Evolutionary conservation across 257 asterid genomes (phyloP).

Genomic region (Lycium barbarum): DNA sequence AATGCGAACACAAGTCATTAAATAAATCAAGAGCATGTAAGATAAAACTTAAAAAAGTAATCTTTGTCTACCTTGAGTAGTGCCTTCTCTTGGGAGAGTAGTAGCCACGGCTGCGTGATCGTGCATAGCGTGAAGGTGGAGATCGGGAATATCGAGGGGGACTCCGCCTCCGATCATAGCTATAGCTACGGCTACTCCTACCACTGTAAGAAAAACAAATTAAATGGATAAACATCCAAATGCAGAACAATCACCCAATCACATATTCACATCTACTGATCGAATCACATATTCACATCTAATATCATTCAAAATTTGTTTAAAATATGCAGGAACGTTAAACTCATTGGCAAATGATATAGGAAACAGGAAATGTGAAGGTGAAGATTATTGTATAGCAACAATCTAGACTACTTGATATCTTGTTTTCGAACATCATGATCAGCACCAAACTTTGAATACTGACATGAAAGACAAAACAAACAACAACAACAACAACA

Average conservation of each 20-base stretch:
- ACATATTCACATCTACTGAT: neutral
- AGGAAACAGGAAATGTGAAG: neutral
- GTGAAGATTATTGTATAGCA: neutral
- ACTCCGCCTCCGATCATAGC: conserved; percentile 71
- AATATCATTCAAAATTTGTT: neutral
- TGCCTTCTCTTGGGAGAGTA: conserved; percentile 72
- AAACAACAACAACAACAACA: no score
- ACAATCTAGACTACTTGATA: neutral
- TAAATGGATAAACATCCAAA: neutral
- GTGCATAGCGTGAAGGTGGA: conserved; percentile 71
- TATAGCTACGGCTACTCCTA: conserved; percentile 63
- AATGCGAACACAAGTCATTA: no score
- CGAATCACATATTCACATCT: no score
- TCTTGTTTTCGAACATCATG: neutral
- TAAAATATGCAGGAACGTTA: neutral
- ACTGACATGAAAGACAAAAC: neutral
- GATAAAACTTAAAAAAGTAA: neutral
- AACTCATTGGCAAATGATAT: neutral
- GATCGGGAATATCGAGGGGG: conserved; percentile 88
- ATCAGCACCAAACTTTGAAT: no score
- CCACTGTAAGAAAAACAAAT: neutral
- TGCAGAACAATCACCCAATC: neutral
- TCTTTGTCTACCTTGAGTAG: conserved; percentile 61
- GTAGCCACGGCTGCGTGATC: conserved; percentile 66
- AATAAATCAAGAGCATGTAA: no score